Evolutionary conservation across 1,139 yeast genomes (phyloP), one percentile per base, ranked within the genome.

Genomic region (Pichia sp.): DNA sequence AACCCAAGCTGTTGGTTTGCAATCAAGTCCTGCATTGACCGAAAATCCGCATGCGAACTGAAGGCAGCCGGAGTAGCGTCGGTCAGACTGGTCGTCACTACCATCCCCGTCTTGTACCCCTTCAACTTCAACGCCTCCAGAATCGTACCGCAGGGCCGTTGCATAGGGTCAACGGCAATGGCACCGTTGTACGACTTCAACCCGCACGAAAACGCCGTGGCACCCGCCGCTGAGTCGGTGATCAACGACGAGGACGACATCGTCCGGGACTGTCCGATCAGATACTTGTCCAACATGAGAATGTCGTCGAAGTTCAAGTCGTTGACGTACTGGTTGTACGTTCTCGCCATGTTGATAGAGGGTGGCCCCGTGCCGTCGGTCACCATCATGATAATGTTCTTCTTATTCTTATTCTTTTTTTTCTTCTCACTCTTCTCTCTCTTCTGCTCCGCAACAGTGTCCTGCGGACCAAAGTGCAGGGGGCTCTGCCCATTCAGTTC

Each of bases 281-380:
- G 71, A 66, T 83, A 80, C 55, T 79, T 71, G 67, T 90, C 97
- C 45, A 90, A 66, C 10, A 74, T 70, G 59, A 90, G 75, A 33
- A 78, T 70, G 61, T 84, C 85, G 61, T 79, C 77, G 48, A 74
- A 70, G 2, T 78, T 68, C 48, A 85, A 72, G 4, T 71, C 71
- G 52, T 85, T 81, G 50, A 80, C 71, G 61, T 70, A 73, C 67
- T 88, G 95, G 55, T 78, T 77, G 71, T 78, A 89, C 20, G 85
- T 79, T 62, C 96, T 78, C 1, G 96, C 83, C 66, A 89, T 71
- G 6, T 91, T 83, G 58, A 89, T 69, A 3, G 93, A 84, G 0
- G 95, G 86, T 1, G 96, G 95, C 0, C 96, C 96, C 86, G 89
- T 88, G 30, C 97, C 96, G 69, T 90, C 97, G 2, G 95, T 85